Conservation (phyloP, 2,329 filamentous ascomycete genomes). For the Fusarium nodosum region DNA sequence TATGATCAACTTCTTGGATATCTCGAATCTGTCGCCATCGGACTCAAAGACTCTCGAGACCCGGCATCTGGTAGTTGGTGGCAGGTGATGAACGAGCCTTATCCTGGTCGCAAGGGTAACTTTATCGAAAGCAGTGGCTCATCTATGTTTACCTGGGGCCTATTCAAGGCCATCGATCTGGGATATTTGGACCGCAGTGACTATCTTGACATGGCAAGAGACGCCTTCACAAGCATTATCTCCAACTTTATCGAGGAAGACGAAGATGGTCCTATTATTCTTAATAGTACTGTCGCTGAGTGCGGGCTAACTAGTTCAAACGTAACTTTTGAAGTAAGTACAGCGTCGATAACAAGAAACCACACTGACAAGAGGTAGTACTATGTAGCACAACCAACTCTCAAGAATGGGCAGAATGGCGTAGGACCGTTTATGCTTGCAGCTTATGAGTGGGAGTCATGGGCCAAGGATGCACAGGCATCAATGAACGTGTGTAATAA, state of each 20-base stretch:
- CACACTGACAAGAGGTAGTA: constrained; percentile 14
- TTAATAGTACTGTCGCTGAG: constrained; percentile 64
- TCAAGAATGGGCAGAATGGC: constrained; percentile 37
- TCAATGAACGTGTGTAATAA: fast-evolving
- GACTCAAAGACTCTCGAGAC: constrained; percentile 59
- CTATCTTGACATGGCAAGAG: constrained; percentile 24
- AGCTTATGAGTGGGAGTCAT: constrained; percentile 42
- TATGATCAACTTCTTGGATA: constrained; percentile 54
- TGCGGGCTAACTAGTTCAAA: constrained; percentile 61
- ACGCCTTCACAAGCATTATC: constrained; percentile 52
- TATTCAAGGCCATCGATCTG: constrained; percentile 58
- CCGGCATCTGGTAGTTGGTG: constrained; percentile 64
- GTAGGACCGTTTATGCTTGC: constrained; percentile 43
- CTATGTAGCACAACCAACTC: constrained; percentile 22
- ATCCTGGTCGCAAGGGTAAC: constrained; percentile 62
- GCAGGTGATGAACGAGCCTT: constrained; percentile 66
- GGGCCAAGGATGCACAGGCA: constrained; percentile 11
- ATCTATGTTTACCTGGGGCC: constrained; percentile 67
- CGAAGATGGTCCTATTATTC: constrained; percentile 60
- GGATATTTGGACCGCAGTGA: constrained; percentile 34
- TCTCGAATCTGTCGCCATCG: constrained; percentile 56
- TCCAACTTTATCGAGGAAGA: constrained; percentile 59
- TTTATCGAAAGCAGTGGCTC: constrained; percentile 70
- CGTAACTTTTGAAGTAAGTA: constrained; percentile 62
- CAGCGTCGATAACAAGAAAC: fast-evolving